These are phyloP conservation scores for Globisporangium yorkense DNA, from an alignment of 352 stramenopile species.

Conservation along the genomic window DNA sequence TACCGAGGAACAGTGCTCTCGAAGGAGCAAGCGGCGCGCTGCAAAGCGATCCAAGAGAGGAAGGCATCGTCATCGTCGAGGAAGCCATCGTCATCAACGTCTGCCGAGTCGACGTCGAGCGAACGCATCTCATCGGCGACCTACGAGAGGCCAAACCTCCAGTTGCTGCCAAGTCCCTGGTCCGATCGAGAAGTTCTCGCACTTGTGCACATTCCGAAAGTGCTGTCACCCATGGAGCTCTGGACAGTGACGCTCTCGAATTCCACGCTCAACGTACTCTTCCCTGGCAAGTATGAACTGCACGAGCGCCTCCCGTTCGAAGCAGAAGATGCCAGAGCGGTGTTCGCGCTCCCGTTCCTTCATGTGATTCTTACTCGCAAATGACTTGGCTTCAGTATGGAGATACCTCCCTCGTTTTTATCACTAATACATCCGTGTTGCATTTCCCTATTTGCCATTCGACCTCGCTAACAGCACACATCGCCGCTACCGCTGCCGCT, in stretches of 20 bases:
- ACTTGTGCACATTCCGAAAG: slow-evolving; percentile 38
- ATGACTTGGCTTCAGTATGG: slow-evolving; percentile 1
- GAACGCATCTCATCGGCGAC: slow-evolving; percentile 1
- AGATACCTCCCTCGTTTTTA: background rate
- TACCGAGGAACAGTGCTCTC: slow-evolving; percentile 56
- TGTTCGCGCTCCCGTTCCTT: slow-evolving; percentile 23
- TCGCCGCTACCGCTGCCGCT: background rate
- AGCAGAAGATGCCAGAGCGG: slow-evolving; percentile 4
- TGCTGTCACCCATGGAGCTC: slow-evolving; percentile 22
- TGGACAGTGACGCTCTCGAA: slow-evolving; percentile 46
- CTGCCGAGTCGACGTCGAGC: too few relatives aligned
- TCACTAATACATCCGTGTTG: background rate
- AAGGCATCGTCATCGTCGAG: background rate
- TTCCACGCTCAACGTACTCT: slow-evolving; percentile 38
- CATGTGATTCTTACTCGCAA: slow-evolving; percentile 20
- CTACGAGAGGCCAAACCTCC: slow-evolving; percentile 28
- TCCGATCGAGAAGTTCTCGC: slow-evolving; percentile 30
- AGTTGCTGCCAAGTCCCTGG: slow-evolving; percentile 23
- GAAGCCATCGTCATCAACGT: background rate
- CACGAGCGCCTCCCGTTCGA: slow-evolving; percentile 44
- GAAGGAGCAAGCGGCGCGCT: slow-evolving; percentile 56
- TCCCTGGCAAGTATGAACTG: slow-evolving; percentile 48
- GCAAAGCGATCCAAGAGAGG: slow-evolving; percentile 23
- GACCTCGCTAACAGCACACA: background rate
- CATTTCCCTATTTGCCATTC: background rate